Base-by-base conservation (phyloP, 176 grass and related monocot genomes). In the Oryza brachyantha region DNA sequence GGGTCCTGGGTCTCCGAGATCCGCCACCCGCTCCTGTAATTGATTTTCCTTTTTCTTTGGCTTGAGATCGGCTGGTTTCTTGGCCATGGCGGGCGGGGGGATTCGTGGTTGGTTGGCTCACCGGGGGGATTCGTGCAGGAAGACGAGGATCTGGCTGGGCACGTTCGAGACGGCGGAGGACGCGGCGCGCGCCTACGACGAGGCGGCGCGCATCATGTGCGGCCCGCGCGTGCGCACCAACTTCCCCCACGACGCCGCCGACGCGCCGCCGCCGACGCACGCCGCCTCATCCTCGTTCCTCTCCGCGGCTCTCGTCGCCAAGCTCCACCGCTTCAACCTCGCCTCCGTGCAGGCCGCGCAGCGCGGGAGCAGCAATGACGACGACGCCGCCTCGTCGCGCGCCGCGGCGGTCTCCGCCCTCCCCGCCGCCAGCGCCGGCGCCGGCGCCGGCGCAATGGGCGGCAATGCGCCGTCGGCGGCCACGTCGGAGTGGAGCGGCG, bases 1-100 rank as follows among this genome's bases (percentile, higher is more conserved):
- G 96, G 96, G 10, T 99, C 96, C 80, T 99, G 96, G 96, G 96
- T 99, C 70, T 99, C 96, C n/a, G 96, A 99, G 81, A 99, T 99
- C 46, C 90, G 96, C 67, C 96, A 99, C 66, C 96, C 96, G 1
- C 96, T 99, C 74, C 88, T 99, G 94, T 97, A 84, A 29, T n/a
- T 24, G n/a, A n/a, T n/a, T n/a, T n/a, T n/a, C n/a, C n/a, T n/a
- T n/a, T n/a, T n/a, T n/a, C n/a, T n/a, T n/a, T n/a, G n/a, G n/a
- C n/a, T n/a, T n/a, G n/a, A n/a, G n/a, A n/a, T n/a, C n/a, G n/a
- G n/a, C n/a, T 32, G 31, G 3, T 4, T 32, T 22, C 37, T 12
- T 81, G 58, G 64, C 79, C 58, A 24, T 45, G 66, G 58, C 40
- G n/a, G n/a, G n/a, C n/a, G n/a, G n/a, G n/a, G n/a, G n/a, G 29